phyloP scores from a whole-genome alignment of 768 basidiomycete genomes.

The Candolleomyces eurysporus region DNA sequence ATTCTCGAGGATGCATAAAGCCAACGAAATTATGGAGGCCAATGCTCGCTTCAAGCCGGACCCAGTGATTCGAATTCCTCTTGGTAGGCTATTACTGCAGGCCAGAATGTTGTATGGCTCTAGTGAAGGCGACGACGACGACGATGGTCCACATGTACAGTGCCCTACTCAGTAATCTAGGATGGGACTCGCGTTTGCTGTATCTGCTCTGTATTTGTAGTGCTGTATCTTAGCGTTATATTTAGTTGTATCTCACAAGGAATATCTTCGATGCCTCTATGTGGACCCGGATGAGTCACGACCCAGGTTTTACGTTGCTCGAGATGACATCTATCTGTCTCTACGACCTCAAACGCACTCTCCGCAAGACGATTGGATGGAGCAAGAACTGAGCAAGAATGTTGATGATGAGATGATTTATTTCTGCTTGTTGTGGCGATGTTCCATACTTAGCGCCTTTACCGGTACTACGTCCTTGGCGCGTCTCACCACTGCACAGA shows the following conservation, averaged over 20 bases:
- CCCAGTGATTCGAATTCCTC: neutral
- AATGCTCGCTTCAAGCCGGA: conserved; percentile 37
- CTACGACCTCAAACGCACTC: too few species aligned
- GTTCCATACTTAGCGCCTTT: conserved; percentile 3
- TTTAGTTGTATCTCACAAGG: neutral
- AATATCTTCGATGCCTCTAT: too few species aligned
- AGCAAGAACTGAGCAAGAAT: neutral
- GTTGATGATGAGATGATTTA: neutral
- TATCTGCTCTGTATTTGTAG: too few species aligned
- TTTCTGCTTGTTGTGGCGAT: conserved; percentile 1
- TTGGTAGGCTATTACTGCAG: neutral
- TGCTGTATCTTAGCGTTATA: neutral
- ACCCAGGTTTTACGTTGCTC: too few species aligned
- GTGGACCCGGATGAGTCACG: too few species aligned
- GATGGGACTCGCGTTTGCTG: neutral
- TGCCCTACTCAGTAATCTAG: neutral
- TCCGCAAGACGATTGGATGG: neutral
- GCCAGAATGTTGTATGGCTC: neutral
- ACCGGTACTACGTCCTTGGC: neutral
- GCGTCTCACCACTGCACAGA: neutral
- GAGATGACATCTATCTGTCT: too few species aligned
- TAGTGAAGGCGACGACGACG: neutral
- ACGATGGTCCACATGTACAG: neutral
- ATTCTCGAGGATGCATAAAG: conserved; percentile 56
- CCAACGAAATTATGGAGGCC: conserved; percentile 51